These are phyloP conservation scores for Lachnellula hyalina DNA, from an alignment of 2,329 filamentous ascomycete species.

Conservation along the genomic window DNA sequence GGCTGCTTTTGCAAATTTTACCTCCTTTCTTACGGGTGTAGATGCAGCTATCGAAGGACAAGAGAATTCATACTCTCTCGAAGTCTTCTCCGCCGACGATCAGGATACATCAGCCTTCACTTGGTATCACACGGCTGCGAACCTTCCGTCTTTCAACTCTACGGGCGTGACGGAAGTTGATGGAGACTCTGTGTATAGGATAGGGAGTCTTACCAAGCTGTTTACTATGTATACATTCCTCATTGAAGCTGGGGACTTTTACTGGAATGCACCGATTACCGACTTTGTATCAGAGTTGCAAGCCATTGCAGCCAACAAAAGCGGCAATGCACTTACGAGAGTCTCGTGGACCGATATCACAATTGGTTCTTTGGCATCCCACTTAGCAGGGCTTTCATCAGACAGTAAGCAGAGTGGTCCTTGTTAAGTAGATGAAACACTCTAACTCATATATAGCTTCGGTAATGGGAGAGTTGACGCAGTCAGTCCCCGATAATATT, in stretches of 20 bases:
- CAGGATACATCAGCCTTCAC: background rate
- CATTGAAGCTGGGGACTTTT: slow-evolving; percentile 30
- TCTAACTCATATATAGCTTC: background rate
- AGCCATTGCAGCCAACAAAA: background rate
- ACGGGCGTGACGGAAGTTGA: background rate
- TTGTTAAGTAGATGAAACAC: background rate
- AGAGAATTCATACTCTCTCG: background rate
- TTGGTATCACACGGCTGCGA: background rate
- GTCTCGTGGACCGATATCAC: slow-evolving; percentile 14
- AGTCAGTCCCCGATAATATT: background rate
- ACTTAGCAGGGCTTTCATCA: slow-evolving; percentile 9
- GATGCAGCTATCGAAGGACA: background rate
- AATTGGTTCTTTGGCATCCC: slow-evolving; percentile 12
- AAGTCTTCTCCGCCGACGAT: background rate
- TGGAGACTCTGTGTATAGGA: slow-evolving; percentile 30
- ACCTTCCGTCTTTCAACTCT: background rate
- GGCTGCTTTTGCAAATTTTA: background rate
- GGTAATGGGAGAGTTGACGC: background rate
- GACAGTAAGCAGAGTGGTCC: slow-evolving; percentile 2
- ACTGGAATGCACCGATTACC: slow-evolving; percentile 34
- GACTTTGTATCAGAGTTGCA: slow-evolving; percentile 36
- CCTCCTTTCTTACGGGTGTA: background rate
- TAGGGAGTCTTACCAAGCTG: slow-evolving; percentile 42
- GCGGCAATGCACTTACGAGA: background rate
- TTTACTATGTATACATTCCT: slow-evolving; percentile 38